phyloP scores from a whole-genome alignment of 495 filamentous ascomycete genomes.

The Trichoderma orchidacearum region DNA sequence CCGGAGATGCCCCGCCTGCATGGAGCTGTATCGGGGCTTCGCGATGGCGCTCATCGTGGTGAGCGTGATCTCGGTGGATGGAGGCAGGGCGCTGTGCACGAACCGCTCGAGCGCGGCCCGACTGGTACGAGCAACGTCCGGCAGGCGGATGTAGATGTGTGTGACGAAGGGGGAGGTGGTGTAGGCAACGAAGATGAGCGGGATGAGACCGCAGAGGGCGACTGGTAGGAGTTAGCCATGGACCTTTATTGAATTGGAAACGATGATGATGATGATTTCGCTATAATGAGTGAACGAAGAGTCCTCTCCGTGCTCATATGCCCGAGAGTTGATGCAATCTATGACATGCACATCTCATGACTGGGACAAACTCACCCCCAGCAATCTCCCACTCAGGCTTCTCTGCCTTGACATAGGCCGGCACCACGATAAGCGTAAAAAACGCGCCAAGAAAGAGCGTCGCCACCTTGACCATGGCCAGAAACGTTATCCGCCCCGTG shows the following conservation, averaged over 20 bases:
- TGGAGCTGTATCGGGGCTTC: conserved; percentile 31
- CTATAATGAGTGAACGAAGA: not conserved
- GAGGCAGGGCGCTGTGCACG: conserved; percentile 41
- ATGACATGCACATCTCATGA: no score
- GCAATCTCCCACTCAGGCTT: conserved; percentile 27
- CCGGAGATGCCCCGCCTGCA: conserved; percentile 35
- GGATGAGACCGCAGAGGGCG: conserved; percentile 43
- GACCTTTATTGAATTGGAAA: no score
- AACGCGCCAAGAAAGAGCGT: conserved; percentile 57
- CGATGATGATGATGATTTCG: no score
- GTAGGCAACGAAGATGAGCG: conserved; percentile 52
- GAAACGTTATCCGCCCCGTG: conserved; percentile 46
- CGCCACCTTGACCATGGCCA: conserved; percentile 53
- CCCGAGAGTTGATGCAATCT: no score
- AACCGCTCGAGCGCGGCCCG: conserved; percentile 53
- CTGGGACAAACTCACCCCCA: conserved; percentile 14
- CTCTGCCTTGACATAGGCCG: conserved; percentile 37
- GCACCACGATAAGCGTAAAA: conserved; percentile 46
- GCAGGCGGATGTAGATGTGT: conserved; percentile 56
- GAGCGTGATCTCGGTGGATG: conserved; percentile 49
- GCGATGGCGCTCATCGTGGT: conserved; percentile 58
- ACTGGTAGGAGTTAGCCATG: conserved; percentile 27
- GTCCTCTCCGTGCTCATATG: conserved; percentile 14
- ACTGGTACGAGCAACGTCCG: conserved; percentile 54
- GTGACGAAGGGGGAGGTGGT: conserved; percentile 56